Conservation (phyloP, 495 filamentous ascomycete genomes). For the Lasiosphaeria hispida region DNA sequence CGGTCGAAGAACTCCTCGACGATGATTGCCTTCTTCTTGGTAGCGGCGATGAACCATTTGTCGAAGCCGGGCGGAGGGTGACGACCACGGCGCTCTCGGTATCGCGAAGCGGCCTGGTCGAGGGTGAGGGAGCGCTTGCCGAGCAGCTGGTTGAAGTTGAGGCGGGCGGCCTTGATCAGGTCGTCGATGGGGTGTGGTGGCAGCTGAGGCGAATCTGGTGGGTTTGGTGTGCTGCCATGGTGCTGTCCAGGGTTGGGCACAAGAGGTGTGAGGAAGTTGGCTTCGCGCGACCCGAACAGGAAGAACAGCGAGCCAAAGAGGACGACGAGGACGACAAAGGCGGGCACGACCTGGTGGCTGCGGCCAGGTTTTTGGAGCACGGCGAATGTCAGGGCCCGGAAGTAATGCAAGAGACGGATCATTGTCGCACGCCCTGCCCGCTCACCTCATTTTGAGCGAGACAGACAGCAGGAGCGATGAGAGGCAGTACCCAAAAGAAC, state of each 20-base stretch:
- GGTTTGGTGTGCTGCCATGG: not conserved
- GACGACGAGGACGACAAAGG: too few relatives aligned
- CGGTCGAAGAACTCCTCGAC: constrained; percentile 69
- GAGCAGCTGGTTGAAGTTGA: constrained; percentile 34
- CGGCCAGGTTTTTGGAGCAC: too few relatives aligned
- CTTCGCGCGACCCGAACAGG: too few relatives aligned
- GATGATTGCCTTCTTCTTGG: constrained; percentile 52
- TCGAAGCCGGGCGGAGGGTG: constrained; percentile 70
- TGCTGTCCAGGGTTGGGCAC: not conserved
- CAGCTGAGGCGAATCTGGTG: not conserved
- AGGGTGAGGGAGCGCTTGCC: constrained; percentile 47
- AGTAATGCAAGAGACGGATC: too few relatives aligned
- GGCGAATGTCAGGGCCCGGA: too few relatives aligned
- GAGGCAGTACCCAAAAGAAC: too few relatives aligned
- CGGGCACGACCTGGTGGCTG: too few relatives aligned
- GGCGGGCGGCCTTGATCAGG: constrained; percentile 38
- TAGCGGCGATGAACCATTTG: constrained; percentile 60
- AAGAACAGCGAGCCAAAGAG: too few relatives aligned
- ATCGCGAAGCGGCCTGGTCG: constrained; percentile 53
- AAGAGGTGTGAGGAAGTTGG: too few relatives aligned
- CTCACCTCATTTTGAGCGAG: too few relatives aligned
- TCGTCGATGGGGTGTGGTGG: constrained; percentile 42
- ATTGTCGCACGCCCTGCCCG: too few relatives aligned
- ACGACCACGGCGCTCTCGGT: constrained; percentile 58
- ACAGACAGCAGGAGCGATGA: too few relatives aligned